These are phyloP conservation scores for Zoysia pacifica DNA, from an alignment of 176 grass and related monocot genomes.

Conservation along the genomic window DNA sequence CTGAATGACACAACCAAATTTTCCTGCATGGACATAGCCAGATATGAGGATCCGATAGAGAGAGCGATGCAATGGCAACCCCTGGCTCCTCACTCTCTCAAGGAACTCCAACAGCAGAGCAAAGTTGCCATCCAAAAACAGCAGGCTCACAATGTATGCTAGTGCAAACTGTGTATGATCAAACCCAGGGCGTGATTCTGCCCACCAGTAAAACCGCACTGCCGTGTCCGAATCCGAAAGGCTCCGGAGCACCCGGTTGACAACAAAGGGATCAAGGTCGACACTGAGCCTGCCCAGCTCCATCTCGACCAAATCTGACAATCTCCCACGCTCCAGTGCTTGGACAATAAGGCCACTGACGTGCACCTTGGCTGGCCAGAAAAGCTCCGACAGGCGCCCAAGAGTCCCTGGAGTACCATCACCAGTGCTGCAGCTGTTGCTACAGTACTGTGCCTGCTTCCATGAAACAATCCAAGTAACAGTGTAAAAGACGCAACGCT, in stretches of 20 bases:
- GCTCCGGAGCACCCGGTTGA: conserved; percentile 55
- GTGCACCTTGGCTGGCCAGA: conserved; percentile 16
- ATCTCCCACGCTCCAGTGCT: conserved; percentile 34
- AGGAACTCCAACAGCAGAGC: conserved; percentile 58
- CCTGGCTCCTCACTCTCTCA: conserved; percentile 44
- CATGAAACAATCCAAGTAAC: conserved; percentile 35
- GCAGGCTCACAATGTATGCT: conserved; percentile 50
- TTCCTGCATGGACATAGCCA: conserved; percentile 45
- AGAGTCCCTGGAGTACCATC: background rate
- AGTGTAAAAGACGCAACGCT: conserved; percentile 17
- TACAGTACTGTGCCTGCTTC: background rate
- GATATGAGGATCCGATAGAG: conserved; percentile 65
- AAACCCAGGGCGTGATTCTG: conserved; percentile 55
- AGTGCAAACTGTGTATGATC: conserved; percentile 55
- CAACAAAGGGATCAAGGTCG: conserved; percentile 57
- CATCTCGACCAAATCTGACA: conserved; percentile 43
- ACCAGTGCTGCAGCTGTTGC: background rate
- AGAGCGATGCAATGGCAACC: conserved; percentile 57
- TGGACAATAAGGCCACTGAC: conserved; percentile 30
- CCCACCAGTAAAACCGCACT: conserved; percentile 64
- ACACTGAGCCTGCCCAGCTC: conserved; percentile 54
- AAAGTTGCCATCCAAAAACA: conserved; percentile 58
- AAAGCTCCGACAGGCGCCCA: conserved; percentile 31
- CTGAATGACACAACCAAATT: conserved; percentile 47
- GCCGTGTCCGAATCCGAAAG: conserved; percentile 54